Base-by-base conservation (phyloP, 306 rosid genomes). In the Elaeagnus macrophylla region DNA sequence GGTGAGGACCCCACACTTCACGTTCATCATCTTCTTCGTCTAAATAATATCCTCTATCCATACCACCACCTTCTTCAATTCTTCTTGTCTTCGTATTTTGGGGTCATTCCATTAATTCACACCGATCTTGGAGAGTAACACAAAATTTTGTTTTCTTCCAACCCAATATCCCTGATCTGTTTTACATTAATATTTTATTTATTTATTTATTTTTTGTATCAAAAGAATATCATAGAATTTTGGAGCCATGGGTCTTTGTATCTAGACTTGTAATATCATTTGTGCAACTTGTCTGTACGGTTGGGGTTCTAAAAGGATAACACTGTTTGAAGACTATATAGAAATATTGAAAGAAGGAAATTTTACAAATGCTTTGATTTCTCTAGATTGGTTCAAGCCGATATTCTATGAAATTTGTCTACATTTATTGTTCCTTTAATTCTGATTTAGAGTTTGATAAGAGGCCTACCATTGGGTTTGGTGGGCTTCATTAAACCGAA, bases 401-500 rank as follows among this genome's bases (percentile, higher is more conserved):
- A 53, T 66, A 68, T 65, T 67, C 72, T 74, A 59, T 62, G 62
- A 57, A 56, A 15, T 60, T 66, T 25, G 71, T 64, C 66, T 52
- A 36, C 54, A 57, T 8, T 51, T 43, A 15, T 13, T 38, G 2
- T 72, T 73, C 56, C 45, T 65, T 78, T 62, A 25, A 62, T 60
- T 72, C 57, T 76, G 78, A 72, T 74, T 56, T 59, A 36, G 18
- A 62, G 57, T 79, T 13, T 52, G 20, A 19, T 11, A 55, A 76
- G 79, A 76, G 90, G 95, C 95, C 89, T 94, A 83, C 94, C 77
- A 35, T 73, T 72, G 80, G 79, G 77, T 74, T 83, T 73, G 89
- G 89, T 83, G 95, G 95, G 79, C 85, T 83, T 78, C 65, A 40
- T 73, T 56, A 57, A 76, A 60, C 81, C 81, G 68, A 72, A 65